Base-by-base conservation (phyloP, 768 basidiomycete genomes). In the Mycena rebaudengoi region DNA sequence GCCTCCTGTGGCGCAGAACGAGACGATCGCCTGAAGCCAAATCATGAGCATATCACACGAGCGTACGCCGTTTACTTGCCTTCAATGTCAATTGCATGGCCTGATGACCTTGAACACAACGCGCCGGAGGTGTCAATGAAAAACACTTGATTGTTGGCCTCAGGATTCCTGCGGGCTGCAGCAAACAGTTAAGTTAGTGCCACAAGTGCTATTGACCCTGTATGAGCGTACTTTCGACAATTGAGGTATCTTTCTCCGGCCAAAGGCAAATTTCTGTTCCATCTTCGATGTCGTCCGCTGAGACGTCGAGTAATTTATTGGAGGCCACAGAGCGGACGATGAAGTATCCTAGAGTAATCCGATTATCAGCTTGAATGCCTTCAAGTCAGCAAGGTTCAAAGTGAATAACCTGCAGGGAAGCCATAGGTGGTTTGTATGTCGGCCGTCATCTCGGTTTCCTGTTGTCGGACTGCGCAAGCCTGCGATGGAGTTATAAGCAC, bases 81-180 rank as follows among this genome's bases (percentile, higher is more conserved):
- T 82, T 94, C 87, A 33, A 95, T 76, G 69, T 95, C 93, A 35
- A 95, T 78, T 8, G 92, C 94, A 75, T 94, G 92, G 0, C 94
- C 94, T 16, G 92, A 86, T 4, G 87, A 85, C 67, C 90, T 84
- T 10, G 93, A 92, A 73, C 91, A 95, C 40, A 95, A 75, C 11
- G 87, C 87, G 20, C 94, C 93, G 20, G 86, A 85, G 2, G 85
- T 83, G 73, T 95, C 94, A 54, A 95, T 85, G 78, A 92, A 95
- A 78, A 94, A 95, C 18, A 95, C 91, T 82, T 94, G 92, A 68
- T 95, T 95, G 64, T 91, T 88, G 2, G 88, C 82, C 32, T 85
- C 83, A 0, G 90, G 90, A 62, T 81, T 83, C 61, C 94, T 81
- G 72, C 92, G 83, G 46, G 82, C 92, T 94, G 23, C 59, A 53